Base-by-base conservation (phyloP, 2,329 filamentous ascomycete genomes). In the Coniella lustricola region DNA sequence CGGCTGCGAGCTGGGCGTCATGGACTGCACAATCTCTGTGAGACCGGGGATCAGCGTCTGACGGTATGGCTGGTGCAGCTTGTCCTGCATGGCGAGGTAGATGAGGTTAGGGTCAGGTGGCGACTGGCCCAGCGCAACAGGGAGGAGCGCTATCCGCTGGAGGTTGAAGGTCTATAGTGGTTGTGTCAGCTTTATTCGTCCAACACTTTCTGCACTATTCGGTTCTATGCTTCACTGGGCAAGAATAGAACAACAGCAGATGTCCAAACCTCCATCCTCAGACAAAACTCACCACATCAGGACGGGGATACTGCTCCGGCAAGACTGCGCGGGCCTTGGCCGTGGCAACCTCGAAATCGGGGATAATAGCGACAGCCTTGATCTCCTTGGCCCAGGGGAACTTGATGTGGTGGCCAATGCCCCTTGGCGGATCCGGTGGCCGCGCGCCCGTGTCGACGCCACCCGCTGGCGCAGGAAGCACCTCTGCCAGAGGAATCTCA, bases 11-110 rank as follows among this genome's bases (percentile, higher is more conserved):
- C 81, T 79, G 22, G 91, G 93, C 10, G 87, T 95, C 73, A 97
- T 90, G 52, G 85, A 91, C 64, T 89, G 81, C 45, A 98, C 81
- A 46, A 98, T 91, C 63, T 95, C 86, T 14, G 87, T 85, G 49
- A 98, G 76, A 1, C 91, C 93, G 1, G 93, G 93, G 57, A 98
- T 95, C 54, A 98, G 79, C 2, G 79, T 85, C 68, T 93, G 85
- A 46, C 93, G 85, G 72, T 98, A 97, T 37, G 90, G 93, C 68
- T 98, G 93, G 71, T 98, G 93, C 53, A 98, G 82, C 69, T 90
- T 95, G 73, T 98, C 93, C 70, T 97, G 93, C 93, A 98, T 98
- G 40, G 90, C 91, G 41, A 94, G 82, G 71, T 94, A 94, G 65
- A 98, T 98, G 67, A 95, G 85, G 59, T 94, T 85, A 18, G 93